Evolutionary conservation across 805 yeast species (phyloP), one percentile per base, ranked within the genome.

Genomic region (Suhomyces prunicola): DNA sequence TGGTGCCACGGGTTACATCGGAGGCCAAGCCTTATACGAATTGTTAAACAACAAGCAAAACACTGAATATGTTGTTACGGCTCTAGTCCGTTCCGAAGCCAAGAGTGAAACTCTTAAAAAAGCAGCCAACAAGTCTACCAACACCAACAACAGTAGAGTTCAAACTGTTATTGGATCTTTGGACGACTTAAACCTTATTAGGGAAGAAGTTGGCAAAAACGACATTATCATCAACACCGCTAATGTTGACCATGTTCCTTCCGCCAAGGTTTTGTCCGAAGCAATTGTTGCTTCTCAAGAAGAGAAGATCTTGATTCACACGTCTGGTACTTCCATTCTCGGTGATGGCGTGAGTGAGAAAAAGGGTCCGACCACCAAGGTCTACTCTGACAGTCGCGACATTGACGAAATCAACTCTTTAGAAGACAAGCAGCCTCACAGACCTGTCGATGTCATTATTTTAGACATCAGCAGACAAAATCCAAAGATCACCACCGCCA

Each of bases 1-100:
- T 8, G 73, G 74, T n/a, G 71, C 71, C n/a, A 68, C 71, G 4
- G 72, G 72, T n/a, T 68, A 60, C 54, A 65, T 68, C 41, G 73
- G 71, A 4, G 71, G 70, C 7, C 60, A 65, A 49, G 60, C 65
- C 7, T 53, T 69, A 10, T 56, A 61, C 56, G 59, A 63, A 49
- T 47, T 69, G 9, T 51, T 67, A n/a, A 33, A 50, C 48, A 47
- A 44, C 49, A 46, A 50, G 15, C 44, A 54, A 15, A 54, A 56
- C 22, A 42, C 45, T 47, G 39, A 54, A 5, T 63, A 54, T 26
- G 56, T 54, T 7, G 52, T 69, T 5, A 57, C 63, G 5, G 69
- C 65, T 2, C 51, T 68, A 17, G 68, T 66, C 19, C 51, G 72
- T 35, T 40, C 57, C 23, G 53, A 57, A 22, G 58, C 47, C 29